Evolutionary conservation across 805 yeast species (phyloP), one percentile per base, ranked within the genome.

Genomic region (Saccharomyces paradoxus): DNA sequence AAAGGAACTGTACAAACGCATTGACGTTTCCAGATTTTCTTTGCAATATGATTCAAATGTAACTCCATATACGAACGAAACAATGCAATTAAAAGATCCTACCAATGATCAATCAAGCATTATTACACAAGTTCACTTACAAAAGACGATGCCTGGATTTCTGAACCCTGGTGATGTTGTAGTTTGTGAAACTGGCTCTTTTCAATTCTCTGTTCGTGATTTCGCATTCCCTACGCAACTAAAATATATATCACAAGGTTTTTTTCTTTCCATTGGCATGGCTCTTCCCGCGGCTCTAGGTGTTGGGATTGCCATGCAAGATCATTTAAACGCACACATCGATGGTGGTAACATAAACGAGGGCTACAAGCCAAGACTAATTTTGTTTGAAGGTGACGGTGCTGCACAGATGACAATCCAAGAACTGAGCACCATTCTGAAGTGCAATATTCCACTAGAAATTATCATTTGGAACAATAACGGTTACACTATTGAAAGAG

Each of bases 391-490:
- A 74, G 97, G 97, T 54, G 97, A 91, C 68, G 97, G 97, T 64
- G 84, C 96, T 2, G 92, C 96, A 1, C 96, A 89, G 74, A 87
- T 91, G 96, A 89, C 97, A 4, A 76, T 86, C 53, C 96, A 91
- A 75, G 97, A 91, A 66, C 70, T 84, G 50, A 81, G 89, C 0
- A 77, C 88, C 2, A 81, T 80, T 64, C 68, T 86, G 44, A 79
- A 88, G 57, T 74, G 79, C 57, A 74, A 76, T 21, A 75, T 86
- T 46, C 80, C 79, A 41, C 89, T 96, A 24, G 80, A 85, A 46
- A 77, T 91, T 28, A 79, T 90, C 61, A 70, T 91, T 52, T 74
- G 89, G 71, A 91, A 91, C 72, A 91, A 91, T 71, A 79, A 80
- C 55, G 97, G 97, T 1, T 91, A 91, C 73, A 86, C 96, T 0